Conservation (phyloP, 371 early-diverging fungal genomes). For the Mortierella sp. region DNA sequence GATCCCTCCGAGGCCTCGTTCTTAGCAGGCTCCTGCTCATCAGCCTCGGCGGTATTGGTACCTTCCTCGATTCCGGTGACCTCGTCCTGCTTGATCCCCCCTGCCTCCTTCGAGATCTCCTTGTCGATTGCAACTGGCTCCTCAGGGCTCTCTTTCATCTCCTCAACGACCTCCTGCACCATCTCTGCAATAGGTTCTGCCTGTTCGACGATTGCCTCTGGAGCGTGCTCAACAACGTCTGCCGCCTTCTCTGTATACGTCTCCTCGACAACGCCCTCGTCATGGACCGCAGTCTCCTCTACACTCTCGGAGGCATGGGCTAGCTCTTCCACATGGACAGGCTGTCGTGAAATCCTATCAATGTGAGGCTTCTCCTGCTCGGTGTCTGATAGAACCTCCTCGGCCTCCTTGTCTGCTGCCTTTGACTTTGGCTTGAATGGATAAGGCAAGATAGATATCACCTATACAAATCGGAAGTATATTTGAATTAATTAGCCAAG, state of each 20-base stretch:
- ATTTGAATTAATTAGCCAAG: background rate
- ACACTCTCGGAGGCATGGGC: background rate
- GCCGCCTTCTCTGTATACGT: slow-evolving; percentile 1
- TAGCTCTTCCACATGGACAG: slow-evolving; percentile 24
- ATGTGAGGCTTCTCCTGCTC: slow-evolving; percentile 5
- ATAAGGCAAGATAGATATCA: slow-evolving; percentile 40
- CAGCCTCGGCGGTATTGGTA: background rate
- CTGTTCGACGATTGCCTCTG: slow-evolving; percentile 14
- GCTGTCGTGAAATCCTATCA: slow-evolving; percentile 30
- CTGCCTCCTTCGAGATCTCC: no score
- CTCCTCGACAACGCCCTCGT: background rate
- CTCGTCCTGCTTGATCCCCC: background rate
- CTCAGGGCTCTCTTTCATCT: background rate
- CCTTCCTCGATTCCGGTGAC: background rate
- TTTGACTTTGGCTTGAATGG: slow-evolving; percentile 40
- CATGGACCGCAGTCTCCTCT: background rate
- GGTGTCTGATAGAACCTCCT: background rate
- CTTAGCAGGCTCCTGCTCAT: background rate
- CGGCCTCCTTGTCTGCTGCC: background rate
- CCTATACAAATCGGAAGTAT: slow-evolving; percentile 7
- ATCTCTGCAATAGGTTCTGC: background rate
- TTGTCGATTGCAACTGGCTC: slow-evolving; percentile 4
- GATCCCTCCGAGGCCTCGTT: background rate
- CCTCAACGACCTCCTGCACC: background rate
- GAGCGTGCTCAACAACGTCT: slow-evolving; percentile 13